Evolutionary conservation across 768 basidiomycete species (phyloP), one percentile per base, ranked within the genome.

Genomic region (Termitomyces sp.): DNA sequence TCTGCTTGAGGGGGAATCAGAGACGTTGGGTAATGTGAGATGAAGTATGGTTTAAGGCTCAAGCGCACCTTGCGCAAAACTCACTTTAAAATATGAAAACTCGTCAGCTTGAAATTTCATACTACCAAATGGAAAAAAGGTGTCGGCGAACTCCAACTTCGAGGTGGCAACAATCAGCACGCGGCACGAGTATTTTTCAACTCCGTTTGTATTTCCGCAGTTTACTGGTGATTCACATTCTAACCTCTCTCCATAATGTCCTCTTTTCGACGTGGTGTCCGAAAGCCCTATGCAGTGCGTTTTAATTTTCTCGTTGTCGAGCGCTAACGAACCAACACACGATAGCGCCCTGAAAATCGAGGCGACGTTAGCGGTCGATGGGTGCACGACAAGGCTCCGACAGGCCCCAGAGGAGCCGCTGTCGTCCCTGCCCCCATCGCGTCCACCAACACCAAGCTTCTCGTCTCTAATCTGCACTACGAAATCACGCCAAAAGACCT

Each of bases 391-490:
- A 86, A 80, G 71, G 87, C 85, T 49, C 83, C 84, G 23, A 77
- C 77, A 23, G 77, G 75, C 53, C 73, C 75, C 56, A 67, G 69
- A 69, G 51, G 64, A 28, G 57, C 64, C 40, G 59, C 61, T 23
- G 59, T 66, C 20, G 63, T 69, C 20, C 58, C 65, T 3, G 69
- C 77, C 28, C 66, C 74, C 14, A 67, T 75, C 3, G 80, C 78
- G 63, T 73, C 82, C 30, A 53, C 66, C 62, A 75, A 74, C 63
- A 72, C 55, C 56, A 85, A 85, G 69, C 83, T 95, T 63, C 71
- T 90, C 62, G 88, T 96, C 64, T 85, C 90, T 67, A 93, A 93
- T 71, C 67, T 97, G 64, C 95, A 97, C 75, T 97, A 96, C 65
- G 94, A 96, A 67, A 84, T 97, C 46, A 90, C 88, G 57, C 83